Conservation (phyloP, 768 basidiomycete species). For the Amanita pallidorosea region DNA sequence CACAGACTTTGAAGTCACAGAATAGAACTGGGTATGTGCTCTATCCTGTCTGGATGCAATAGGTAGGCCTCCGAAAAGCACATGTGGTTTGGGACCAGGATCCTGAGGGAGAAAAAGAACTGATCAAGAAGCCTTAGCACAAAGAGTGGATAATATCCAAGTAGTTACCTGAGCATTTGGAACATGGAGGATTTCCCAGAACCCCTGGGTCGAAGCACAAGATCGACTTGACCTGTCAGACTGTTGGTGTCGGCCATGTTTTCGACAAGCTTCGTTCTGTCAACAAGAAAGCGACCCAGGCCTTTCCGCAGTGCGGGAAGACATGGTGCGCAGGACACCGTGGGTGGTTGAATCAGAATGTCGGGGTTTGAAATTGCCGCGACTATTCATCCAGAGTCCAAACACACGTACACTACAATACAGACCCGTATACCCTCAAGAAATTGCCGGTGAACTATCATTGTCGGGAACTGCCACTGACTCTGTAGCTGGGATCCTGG, state of each 20-base stretch:
- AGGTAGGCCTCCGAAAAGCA: background rate
- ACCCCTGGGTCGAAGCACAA: conserved; percentile 10
- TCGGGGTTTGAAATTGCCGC: too few relatives aligned
- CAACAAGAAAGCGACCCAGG: conserved; percentile 9
- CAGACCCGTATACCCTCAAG: background rate
- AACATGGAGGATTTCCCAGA: conserved; percentile 11
- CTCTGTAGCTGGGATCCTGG: conserved; percentile 5
- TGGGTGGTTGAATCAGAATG: too few relatives aligned
- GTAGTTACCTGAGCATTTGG: conserved; percentile 10
- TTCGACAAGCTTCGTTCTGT: conserved; percentile 12
- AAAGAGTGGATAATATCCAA: conserved; percentile 3
- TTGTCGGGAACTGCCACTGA: conserved; percentile 6
- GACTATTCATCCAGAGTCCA: too few relatives aligned
- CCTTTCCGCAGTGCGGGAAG: conserved; percentile 6
- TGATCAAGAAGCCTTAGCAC: conserved; percentile 4
- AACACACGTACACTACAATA: too few relatives aligned
- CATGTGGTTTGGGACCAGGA: conserved; percentile 4
- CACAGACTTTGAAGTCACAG: conserved; percentile 6
- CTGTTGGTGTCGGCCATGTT: conserved; percentile 6
- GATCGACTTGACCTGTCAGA: conserved; percentile 6
- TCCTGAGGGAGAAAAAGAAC: conserved; percentile 10
- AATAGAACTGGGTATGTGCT: too few relatives aligned
- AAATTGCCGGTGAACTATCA: background rate
- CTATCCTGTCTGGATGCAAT: too few relatives aligned
- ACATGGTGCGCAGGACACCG: conserved; percentile 5